Evolutionary conservation across 2,329 filamentous ascomycete genomes (phyloP).

Genomic region (Alternaria sp.): DNA sequence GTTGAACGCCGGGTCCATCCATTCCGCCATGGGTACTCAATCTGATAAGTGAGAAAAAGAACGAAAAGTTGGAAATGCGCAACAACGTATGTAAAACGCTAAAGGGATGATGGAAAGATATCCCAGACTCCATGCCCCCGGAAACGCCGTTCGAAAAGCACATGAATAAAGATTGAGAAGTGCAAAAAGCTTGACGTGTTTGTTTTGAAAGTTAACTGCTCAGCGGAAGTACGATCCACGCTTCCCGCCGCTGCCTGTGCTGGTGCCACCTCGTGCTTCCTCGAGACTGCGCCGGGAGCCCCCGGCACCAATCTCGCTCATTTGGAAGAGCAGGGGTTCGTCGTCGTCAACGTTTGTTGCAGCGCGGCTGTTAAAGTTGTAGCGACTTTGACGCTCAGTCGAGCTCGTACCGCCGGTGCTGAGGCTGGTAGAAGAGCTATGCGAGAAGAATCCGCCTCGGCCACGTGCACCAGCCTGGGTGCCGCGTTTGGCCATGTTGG

Average conservation of each 20-base stretch:
- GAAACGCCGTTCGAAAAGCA: background rate
- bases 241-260: constrained; percentile 33
- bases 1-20: constrained; percentile 12
- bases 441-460: constrained; percentile 41
- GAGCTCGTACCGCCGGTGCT: constrained; percentile 44
- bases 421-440: constrained; percentile 38
- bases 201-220: background rate
- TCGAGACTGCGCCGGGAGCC: constrained; percentile 47
- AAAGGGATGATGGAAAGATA: background rate
- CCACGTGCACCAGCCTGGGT: constrained; percentile 32
- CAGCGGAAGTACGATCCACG: constrained; percentile 32
- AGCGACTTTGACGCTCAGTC: constrained; percentile 47
- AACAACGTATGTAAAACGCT: background rate
- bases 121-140: background rate
- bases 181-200: background rate
- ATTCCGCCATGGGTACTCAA: constrained; percentile 9
- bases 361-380: constrained; percentile 54
- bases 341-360: constrained; percentile 62
- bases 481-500: constrained; percentile 38
- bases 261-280: constrained; percentile 41
- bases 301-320: constrained; percentile 69
- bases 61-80: background rate
- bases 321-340: constrained; percentile 74
- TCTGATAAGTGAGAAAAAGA: constrained; percentile 7
- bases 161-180: constrained; percentile 7